phyloP scores from a whole-genome alignment of 2,329 filamentous ascomycete genomes.

The Alternaria brassicicola region DNA sequence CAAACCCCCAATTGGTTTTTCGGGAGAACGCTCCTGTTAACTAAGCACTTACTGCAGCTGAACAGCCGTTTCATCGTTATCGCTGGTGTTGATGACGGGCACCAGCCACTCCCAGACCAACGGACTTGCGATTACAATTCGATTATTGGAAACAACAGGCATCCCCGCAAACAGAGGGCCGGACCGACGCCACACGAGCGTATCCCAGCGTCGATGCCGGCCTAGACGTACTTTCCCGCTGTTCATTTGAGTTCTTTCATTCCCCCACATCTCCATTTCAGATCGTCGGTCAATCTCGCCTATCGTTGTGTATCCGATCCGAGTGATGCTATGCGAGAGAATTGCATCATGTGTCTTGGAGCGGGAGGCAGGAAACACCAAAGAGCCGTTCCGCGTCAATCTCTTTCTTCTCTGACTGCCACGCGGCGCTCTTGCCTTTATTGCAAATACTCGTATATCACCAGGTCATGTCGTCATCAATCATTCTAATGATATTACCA shows the following conservation, averaged over 20 bases:
- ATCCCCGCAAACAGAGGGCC: background rate
- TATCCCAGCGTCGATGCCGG: conserved; percentile 5
- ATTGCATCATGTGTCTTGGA: background rate
- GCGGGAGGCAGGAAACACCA: background rate
- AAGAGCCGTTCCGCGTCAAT: background rate
- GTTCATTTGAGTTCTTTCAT: background rate
- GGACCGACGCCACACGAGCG: conserved; percentile 8
- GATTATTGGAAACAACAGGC: background rate
- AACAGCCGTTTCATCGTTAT: background rate
- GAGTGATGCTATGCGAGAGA: background rate
- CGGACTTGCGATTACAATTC: background rate
- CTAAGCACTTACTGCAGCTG: background rate
- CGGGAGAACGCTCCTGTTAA: background rate
- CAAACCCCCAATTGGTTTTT: background rate
- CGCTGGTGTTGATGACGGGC: background rate
- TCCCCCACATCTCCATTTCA: background rate
- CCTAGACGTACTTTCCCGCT: conserved; percentile 3
- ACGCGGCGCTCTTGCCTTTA: background rate
- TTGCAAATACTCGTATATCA: background rate
- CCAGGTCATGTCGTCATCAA: background rate
- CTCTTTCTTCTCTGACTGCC: background rate
- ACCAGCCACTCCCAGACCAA: background rate
- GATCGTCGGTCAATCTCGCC: background rate
- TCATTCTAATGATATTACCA: background rate
- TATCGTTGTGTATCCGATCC: background rate